Evolutionary conservation across 2,329 filamentous ascomycete genomes (phyloP).

Genomic region (Talaromyces sp.): DNA sequence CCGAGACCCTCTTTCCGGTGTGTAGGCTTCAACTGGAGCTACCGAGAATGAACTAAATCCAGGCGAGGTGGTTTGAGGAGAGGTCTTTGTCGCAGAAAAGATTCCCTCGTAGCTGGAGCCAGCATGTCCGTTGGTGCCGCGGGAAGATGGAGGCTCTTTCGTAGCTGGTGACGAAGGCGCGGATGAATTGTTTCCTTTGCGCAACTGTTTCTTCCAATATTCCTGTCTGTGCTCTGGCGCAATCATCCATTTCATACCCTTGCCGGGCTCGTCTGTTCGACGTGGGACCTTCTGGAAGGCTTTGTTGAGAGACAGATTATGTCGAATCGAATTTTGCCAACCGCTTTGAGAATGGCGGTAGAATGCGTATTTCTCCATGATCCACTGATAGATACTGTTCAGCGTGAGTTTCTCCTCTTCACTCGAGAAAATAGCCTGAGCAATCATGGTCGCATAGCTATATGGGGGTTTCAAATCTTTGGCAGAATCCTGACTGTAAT

Average conservation of each 20-base stretch:
- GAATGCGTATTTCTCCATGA: slow-evolving; percentile 87
- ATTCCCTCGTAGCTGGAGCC: slow-evolving; percentile 37
- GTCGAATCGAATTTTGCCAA: slow-evolving; percentile 98
- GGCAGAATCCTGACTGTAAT: slow-evolving; percentile 72
- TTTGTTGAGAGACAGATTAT: slow-evolving; percentile 94
- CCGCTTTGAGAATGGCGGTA: slow-evolving; percentile 82
- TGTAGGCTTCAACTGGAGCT: slow-evolving; percentile 47
- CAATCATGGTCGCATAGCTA: slow-evolving; percentile 96
- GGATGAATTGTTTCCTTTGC: slow-evolving; percentile 46
- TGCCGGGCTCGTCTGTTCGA: slow-evolving; percentile 90
- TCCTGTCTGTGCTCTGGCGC: slow-evolving; percentile 80
- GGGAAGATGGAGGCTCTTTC: slow-evolving; percentile 40
- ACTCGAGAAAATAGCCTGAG: slow-evolving; percentile 87
- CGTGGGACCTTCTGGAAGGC: slow-evolving; percentile 90
- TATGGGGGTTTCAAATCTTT: slow-evolving; percentile 92
- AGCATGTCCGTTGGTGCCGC: slow-evolving; percentile 36
- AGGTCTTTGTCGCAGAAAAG: slow-evolving; percentile 38
- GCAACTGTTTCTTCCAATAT: slow-evolving; percentile 68
- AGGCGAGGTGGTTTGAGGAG: slow-evolving; percentile 41
- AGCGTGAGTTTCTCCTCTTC: slow-evolving; percentile 85
- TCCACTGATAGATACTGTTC: slow-evolving; percentile 90
- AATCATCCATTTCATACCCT: slow-evolving; percentile 99
- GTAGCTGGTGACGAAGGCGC: slow-evolving; percentile 49
- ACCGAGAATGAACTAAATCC: slow-evolving; percentile 45
- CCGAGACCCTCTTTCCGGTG: slow-evolving; percentile 48